Evolutionary conservation across 257 asterid species (phyloP), one percentile per base, ranked within the genome.

Genomic region (Rhazya stricta): DNA sequence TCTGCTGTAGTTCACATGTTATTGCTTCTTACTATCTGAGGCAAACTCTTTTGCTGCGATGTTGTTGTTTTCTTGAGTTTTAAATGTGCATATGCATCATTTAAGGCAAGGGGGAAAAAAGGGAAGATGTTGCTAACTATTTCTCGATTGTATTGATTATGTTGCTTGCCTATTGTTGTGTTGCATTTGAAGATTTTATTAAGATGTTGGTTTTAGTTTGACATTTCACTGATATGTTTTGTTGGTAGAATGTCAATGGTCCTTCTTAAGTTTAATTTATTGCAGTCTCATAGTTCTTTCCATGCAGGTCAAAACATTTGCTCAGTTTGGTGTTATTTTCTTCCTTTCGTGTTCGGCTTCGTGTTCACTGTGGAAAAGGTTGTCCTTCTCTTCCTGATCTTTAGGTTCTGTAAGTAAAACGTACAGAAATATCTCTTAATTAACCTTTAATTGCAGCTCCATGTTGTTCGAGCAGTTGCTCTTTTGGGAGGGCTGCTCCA

Each of bases 301-400:
- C 78, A 32, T 83, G 81, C 89, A 91, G 96, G 96, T 91, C 63
- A 96, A 90, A 84, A 88, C 97, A 12, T 93, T 90, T 74, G 96
- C 97, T 63, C 97, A 91, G 74, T 91, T 91, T 72, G 97, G 97
- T 77, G 95, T 91, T 77, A 87, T 91, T 75, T 91, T 91, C 84
- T 93, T 91, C 82, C 97, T 91, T 76, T 88, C 76, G 96, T 96
- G 10, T 72, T 91, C 83, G 97, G 97, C 76, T 81, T 91, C 86
- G 97, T 90, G 76, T 90, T 91, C 85, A 90, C 97, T 42, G 81
- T 90, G 69, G 91, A 87, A 76, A 91, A 91, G 97, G 95, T 90
- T 81, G 79, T 67, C n/a, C 67, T 75, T 75, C 37, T 42, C 76
- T 41, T 29, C 61, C 81, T 69, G 58, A 61, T 69, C 62, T 54